Conservation (phyloP, 768 basidiomycete species). For the Agaricus sinodeliciosus region DNA sequence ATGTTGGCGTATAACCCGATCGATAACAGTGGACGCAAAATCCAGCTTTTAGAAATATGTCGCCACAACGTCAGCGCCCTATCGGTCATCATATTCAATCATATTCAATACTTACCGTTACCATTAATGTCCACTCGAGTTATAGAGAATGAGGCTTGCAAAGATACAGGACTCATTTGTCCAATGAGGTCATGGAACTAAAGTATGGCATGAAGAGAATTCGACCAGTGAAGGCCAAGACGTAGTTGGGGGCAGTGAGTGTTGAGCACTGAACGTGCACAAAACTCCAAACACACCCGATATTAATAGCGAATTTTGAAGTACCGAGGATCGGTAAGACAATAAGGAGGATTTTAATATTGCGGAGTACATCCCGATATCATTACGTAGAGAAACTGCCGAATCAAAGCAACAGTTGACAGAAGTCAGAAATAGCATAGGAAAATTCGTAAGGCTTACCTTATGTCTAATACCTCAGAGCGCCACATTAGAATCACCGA, state of each 20-base stretch:
- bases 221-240: neutral
- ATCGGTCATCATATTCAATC: neutral
- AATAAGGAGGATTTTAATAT: constrained; percentile 39
- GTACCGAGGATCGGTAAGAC: no score
- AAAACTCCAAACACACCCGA: neutral
- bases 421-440: constrained; percentile 36
- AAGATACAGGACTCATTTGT: constrained; percentile 1
- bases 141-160: constrained; percentile 6
- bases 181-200: constrained; percentile 13
- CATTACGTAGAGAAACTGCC: constrained; percentile 35
- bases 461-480: neutral
- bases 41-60: constrained; percentile 1
- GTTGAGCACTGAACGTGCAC: no score
- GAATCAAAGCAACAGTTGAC: constrained; percentile 37
- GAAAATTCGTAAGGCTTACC: constrained; percentile 46
- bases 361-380: constrained; percentile 34
- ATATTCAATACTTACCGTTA: neutral
- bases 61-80: neutral
- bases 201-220: constrained; percentile 14
- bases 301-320: constrained; percentile 14
- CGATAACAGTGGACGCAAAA: neutral
- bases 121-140: constrained; percentile 5
- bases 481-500: neutral
- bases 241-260: no score
- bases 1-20: neutral